Evolutionary conservation across 208 protist genomes (phyloP), one percentile per base, ranked within the genome.

Genomic region (Crithidia brevicula): DNA sequence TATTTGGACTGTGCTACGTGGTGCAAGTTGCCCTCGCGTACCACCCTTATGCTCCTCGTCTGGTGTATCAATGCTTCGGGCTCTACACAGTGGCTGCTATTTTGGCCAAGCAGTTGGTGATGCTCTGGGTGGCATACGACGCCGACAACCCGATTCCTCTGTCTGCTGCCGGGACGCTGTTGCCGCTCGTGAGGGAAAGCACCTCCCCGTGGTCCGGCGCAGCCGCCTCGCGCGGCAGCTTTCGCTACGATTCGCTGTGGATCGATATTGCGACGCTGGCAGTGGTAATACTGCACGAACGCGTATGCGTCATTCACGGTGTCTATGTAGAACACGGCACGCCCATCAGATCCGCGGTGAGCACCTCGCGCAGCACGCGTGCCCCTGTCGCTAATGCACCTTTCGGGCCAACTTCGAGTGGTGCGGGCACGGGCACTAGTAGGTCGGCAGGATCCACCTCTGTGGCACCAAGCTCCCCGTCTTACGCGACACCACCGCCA

Each of bases 21-120:
- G 61, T 90, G 23, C 57, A 81, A 10, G 58, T 90, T 20, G 81
- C 70, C 25, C 81, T 81, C 25, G 60, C 72, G 38, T 87, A 78
- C 52, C 61, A 87, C 45, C 84, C 84, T 1, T 70, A 80, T 54
- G 61, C 84, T 1, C 84, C 84, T 10, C 78, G 70, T 28, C 40
- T 59, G 36, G 62, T 81, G 4, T 90, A 67, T 64, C 43, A 57
- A 15, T 34, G 38, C 27, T 68, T 78, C 38, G 65, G 67, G 11
- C 52, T 73, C 4, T 90, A 80, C 57, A 42, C 83, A 30, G 64
- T 60, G 18, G 30, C 69, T 16, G 85, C 80, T 13, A 73, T 87
- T 36, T 3, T 84, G 15, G 58, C 87, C 22, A 90, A 90, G 70
- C 56, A 52, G 54, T 42, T 46, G 46, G 60, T 58, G n/a, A 6